Base-by-base conservation (phyloP, 208 protist genomes). In the Trypanosoma caninum region DNA sequence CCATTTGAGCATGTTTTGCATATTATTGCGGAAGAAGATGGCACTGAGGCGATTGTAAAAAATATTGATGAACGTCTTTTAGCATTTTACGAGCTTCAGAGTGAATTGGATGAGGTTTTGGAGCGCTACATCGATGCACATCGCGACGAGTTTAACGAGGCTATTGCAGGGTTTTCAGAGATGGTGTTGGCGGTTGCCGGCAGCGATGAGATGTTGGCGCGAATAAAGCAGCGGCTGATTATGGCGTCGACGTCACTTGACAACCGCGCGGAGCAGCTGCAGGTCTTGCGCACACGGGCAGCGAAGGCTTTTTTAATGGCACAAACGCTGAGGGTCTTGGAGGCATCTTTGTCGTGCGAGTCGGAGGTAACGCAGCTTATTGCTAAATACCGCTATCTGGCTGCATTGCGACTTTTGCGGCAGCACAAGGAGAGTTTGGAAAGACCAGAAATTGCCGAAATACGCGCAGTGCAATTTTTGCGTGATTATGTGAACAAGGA, bases 101-200 rank as follows among this genome's bases (percentile, higher is more conserved):
- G 59, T 28, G 79, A 89, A 22, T 76, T 92, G 42, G 76, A 91
- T 53, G 61, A 63, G 38, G 51, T 85, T 22, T 69, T 95, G 5
- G 70, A 59, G 22, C 55, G 71, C 53, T 92, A 95, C 77, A 89
- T 95, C 47, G 77, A 91, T 22, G 57, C 57, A 23, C 89, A 95
- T 59, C 73, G 91, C 47, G 74, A 81, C 8, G 81, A 91, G 59
- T 95, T 95, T 69, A 95, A 87, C 65, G 73, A 69, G 22, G 74
- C 82, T 61, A 89, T 92, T 48, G 33, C 65, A 14, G 68, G 88
- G 51, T 95, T 93, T 57, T 90, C 82, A 10, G 78, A 92, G 58
- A 85, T 95, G 78, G 78, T 95, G 27, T 73, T 95, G 27, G 76
- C 84, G 8, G 81, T 95, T 22, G 82, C 82, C 2, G 78, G 78